These are phyloP conservation scores for Trametopsis cervina DNA, from an alignment of 768 basidiomycete species.

Conservation along the genomic window DNA sequence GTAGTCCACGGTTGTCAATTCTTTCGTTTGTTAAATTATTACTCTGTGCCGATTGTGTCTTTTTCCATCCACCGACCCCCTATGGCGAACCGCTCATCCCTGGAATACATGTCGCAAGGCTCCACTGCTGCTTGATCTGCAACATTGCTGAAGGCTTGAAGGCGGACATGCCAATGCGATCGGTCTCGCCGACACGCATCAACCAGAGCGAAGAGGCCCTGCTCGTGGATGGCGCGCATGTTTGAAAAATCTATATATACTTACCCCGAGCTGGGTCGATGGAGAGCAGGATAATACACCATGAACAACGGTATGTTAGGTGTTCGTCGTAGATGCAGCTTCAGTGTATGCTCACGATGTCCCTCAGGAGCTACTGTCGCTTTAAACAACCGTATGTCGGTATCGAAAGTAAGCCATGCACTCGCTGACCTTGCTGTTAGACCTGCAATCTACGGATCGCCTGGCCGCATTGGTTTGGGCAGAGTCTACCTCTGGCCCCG, in stretches of 20 bases:
- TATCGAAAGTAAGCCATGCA: neutral
- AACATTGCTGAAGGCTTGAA: neutral
- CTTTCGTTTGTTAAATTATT: neutral
- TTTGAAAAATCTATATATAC: neutral
- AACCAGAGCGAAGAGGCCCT: neutral
- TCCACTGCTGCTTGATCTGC: constrained; percentile 3
- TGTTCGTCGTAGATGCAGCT: too few species aligned
- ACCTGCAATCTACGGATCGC: constrained; percentile 43
- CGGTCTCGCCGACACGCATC: neutral
- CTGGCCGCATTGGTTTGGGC: constrained; percentile 47
- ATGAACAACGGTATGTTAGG: constrained; percentile 8
- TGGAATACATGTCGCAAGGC: neutral
- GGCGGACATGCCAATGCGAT: constrained; percentile 3
- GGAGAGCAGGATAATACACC: neutral
- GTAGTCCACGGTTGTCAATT: neutral
- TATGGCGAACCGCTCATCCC: neutral
- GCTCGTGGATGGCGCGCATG: neutral
- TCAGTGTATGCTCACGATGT: too few species aligned
- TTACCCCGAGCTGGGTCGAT: too few species aligned
- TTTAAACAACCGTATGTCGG: constrained; percentile 39
- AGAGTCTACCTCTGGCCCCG: constrained; percentile 37
- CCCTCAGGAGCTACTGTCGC: constrained; percentile 17
- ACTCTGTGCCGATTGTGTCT: neutral
- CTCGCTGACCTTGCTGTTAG: constrained; percentile 24
- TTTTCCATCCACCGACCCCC: neutral